A percentile compares a stretch with the other conserved stretches of the same genome.
phyloP scores from a whole-genome alignment of 441 rosid genomes.

The Corymbia citriodora region DNA sequence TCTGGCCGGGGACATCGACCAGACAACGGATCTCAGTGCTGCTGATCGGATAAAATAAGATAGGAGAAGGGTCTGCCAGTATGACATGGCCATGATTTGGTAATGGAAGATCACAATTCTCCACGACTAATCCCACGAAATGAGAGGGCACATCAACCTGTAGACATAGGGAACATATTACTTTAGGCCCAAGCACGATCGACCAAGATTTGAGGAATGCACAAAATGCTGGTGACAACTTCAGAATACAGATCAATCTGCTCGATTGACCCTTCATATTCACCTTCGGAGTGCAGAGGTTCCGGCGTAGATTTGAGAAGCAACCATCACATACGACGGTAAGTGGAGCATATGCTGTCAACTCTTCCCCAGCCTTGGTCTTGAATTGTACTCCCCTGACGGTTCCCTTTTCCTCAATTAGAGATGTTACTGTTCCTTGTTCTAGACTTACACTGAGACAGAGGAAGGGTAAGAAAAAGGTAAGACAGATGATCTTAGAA shows the following conservation, averaged over 20 bases:
- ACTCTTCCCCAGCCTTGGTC: conserved; percentile 5
- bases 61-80: conserved; percentile 17
- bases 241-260: not conserved
- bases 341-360: conserved; percentile 10
- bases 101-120: conserved; percentile 19
- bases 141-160: conserved; percentile 22
- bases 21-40: conserved; percentile 20
- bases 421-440: conserved; percentile 21
- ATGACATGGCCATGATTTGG: conserved; percentile 16
- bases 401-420: conserved; percentile 15
- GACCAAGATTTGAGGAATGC: not conserved
- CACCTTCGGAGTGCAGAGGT: conserved; percentile 13
- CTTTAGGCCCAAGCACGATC: too few species aligned
- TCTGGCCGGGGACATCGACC: conserved; percentile 22
- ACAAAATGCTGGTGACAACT: not conserved
- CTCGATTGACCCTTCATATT: not conserved
- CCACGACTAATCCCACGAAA: conserved; percentile 15
- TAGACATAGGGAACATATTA: not conserved
- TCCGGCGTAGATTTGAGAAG: conserved; percentile 8
- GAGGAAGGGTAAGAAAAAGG: not conserved
- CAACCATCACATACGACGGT: conserved; percentile 9
- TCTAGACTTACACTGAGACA: conserved; percentile 6
- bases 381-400: conserved; percentile 17
- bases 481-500: not conserved
- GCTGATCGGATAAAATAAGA: conserved; percentile 21